Base-by-base conservation (phyloP, 371 early-diverging fungal genomes). In the Mucor lusitanicus region DNA sequence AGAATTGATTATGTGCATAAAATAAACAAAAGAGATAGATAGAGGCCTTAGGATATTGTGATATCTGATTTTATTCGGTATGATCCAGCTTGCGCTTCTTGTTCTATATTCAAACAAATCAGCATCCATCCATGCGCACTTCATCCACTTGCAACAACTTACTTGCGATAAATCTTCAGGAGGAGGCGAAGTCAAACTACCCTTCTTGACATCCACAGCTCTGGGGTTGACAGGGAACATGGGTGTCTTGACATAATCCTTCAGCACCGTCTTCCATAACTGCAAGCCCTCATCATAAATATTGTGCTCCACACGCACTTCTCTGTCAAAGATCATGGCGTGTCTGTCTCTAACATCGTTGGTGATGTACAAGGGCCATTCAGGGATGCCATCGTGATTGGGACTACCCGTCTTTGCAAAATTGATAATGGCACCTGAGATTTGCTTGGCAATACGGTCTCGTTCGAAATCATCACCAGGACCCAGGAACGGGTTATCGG, bases 401-500 rank as follows among this genome's bases (percentile, higher is more conserved):
- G 72, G 72, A 42, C 71, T 59, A 15, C 74, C 69, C 0, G 39
- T 59, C 19, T 50, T 61, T 13, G 76, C 79, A 66, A 78, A 78
- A 6, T 60, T 57, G n/a, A 73, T 65, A 19, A 78, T 69, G 1
- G 76, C 66, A 1, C 35, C 12, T 0, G 76, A 75, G 1, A 78
- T 68, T 50, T 78, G 79, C 25, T 75, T 75, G 6, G 76, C 73
- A 3, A 78, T 57, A 13, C 76, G 71, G 28, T 78, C 79, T 30
- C 79, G 68, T 67, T 78, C 79, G 19, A 50, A 42, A 0, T 69
- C 68, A 42, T 78, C 74, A 6, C 79, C 79, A 5, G 76, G 70
- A 37, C 76, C 79, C 12, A 78, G 39, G 57, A 75, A 78, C 6
- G 79, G 73, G 42, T 78, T 78, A 21, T 69, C 73, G 13, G 65